phyloP scores from a whole-genome alignment of 495 filamentous ascomycete genomes.

The Beverwykella pulmonaria region DNA sequence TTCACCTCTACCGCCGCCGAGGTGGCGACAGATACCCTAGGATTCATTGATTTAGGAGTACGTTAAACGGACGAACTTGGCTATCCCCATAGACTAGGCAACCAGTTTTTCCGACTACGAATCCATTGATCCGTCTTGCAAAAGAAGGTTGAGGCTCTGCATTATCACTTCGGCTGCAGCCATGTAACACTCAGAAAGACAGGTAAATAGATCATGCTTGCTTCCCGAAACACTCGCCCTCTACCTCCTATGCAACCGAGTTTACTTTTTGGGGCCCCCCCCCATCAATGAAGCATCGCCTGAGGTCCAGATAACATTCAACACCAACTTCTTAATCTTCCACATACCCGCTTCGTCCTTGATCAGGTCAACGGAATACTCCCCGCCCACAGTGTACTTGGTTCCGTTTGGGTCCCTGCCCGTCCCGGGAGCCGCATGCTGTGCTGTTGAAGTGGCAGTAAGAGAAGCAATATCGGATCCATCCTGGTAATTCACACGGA shows the following conservation, averaged over 20 bases:
- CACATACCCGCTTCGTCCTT: constrained; percentile 26
- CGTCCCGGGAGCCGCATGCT: constrained; percentile 23
- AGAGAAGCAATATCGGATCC: constrained; percentile 26
- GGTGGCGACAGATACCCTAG: constrained; percentile 2
- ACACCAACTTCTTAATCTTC: constrained; percentile 28
- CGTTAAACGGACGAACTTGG: constrained; percentile 7
- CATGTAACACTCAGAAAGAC: constrained; percentile 10
- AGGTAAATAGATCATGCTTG: constrained; percentile 13
- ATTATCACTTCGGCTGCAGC: constrained; percentile 13
- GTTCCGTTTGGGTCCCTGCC: constrained; percentile 26
- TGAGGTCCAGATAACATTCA: constrained; percentile 28
- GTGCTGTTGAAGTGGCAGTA: constrained; percentile 26
- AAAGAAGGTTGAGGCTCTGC: constrained; percentile 14
- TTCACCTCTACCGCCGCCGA: neutral
- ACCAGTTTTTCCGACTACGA: constrained; percentile 3
- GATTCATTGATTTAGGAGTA: constrained; percentile 10
- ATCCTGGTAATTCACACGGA: constrained; percentile 29
- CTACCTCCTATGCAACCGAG: constrained; percentile 9
- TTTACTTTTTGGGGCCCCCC: constrained; percentile 13
- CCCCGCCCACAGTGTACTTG: constrained; percentile 27
- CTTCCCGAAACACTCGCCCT: constrained; percentile 19
- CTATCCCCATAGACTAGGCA: constrained; percentile 10
- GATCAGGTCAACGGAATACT: constrained; percentile 29
- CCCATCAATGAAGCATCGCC: constrained; percentile 25
- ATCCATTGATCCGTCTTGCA: constrained; percentile 15